A percentile compares a stretch with the other conserved stretches of the same genome.
phyloP scores from a whole-genome alignment of 768 basidiomycete genomes.

The Mycena galericulata region DNA sequence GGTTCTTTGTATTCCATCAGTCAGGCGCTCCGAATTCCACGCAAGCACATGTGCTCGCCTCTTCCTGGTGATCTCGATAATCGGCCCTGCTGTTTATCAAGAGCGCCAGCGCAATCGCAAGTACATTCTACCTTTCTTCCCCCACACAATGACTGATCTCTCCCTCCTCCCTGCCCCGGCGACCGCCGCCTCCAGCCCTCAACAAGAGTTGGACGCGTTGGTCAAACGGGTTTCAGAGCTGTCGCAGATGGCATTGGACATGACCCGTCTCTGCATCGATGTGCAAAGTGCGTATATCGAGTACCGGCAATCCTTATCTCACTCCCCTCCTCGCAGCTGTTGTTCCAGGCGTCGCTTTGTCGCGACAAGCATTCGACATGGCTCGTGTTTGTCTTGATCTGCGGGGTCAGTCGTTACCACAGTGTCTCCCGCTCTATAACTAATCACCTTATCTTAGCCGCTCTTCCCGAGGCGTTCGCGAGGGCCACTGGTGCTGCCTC shows the following conservation, averaged over 20 bases:
- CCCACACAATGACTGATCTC: not conserved
- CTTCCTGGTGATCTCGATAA: too few species aligned
- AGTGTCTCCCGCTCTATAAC: not conserved
- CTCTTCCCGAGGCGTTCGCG: not conserved
- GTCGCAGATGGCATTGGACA: not conserved
- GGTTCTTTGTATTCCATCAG: too few species aligned
- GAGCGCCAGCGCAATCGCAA: too few species aligned
- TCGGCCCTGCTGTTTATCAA: too few species aligned
- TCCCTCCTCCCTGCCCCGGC: not conserved
- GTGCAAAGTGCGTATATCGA: not conserved
- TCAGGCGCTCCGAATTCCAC: too few species aligned
- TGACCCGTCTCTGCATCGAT: not conserved
- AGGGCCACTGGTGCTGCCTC: too few species aligned
- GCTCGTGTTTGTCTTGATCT: not conserved
- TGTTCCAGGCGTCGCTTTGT: not conserved
- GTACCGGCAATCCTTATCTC: too few species aligned
- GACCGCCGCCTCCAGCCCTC: not conserved
- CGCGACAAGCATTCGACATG: too few species aligned
- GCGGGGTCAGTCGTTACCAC: not conserved
- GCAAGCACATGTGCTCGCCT: too few species aligned
- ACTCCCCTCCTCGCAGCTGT: not conserved
- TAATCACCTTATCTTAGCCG: too few species aligned
- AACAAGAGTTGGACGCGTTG: slow-evolving; percentile 1
- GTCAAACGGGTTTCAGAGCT: too few species aligned
- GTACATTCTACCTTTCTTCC: not conserved